phyloP scores from a whole-genome alignment of 345 rosid genomes.

The Populus simonii region DNA sequence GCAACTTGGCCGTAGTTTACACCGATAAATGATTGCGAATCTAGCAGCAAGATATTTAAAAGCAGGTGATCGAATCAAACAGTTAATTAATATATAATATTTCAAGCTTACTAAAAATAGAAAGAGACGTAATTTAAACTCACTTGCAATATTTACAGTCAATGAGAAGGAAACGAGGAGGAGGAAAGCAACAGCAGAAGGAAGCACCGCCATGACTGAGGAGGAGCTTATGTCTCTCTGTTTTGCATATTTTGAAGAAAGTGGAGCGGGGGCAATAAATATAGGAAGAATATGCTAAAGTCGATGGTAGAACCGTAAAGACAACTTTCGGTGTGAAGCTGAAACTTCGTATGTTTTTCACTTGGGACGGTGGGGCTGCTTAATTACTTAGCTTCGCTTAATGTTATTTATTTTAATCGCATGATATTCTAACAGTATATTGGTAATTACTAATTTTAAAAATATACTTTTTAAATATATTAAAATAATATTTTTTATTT shows the following conservation, averaged over 20 bases:
- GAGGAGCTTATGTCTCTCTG: conserved; percentile 6
- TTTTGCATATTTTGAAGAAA: neutral
- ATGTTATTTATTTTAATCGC: too few species aligned
- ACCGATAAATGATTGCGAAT: conserved; percentile 69
- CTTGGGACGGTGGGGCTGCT: too few species aligned
- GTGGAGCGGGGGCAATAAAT: neutral
- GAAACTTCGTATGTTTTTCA: too few species aligned
- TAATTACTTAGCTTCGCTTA: too few species aligned
- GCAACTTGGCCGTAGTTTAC: conserved; percentile 90
- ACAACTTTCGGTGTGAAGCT: neutral
- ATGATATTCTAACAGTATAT: too few species aligned
- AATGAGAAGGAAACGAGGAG: conserved; percentile 30
- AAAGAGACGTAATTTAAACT: conserved; percentile 25
- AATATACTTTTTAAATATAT: too few species aligned
- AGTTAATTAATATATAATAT: too few species aligned
- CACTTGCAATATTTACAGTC: conserved; percentile 37
- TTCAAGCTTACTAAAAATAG: neutral
- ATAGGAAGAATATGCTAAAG: neutral
- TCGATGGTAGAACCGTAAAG: conserved; percentile 15
- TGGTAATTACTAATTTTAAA: too few species aligned
- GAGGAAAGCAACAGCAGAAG: conserved; percentile 22
- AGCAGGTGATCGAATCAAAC: too few species aligned
- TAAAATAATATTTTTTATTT: too few species aligned
- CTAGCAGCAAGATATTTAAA: conserved; percentile 22
- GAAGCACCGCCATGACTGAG: conserved; percentile 42